Evolutionary conservation across 768 basidiomycete species (phyloP).

Genomic region (Suillus subalutaceus): DNA sequence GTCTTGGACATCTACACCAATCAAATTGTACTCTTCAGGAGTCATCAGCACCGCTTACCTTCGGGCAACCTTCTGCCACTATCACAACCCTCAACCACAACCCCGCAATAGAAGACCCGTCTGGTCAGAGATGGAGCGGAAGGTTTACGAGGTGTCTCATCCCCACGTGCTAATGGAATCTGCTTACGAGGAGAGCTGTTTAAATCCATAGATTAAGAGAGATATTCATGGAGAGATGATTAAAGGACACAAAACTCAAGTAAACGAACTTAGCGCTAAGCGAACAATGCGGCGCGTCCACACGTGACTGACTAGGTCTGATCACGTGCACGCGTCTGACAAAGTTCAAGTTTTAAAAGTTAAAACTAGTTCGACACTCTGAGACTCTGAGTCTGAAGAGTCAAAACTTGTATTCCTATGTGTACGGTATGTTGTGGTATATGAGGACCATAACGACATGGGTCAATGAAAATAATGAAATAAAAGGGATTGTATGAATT

Average conservation of each 20-base stretch:
- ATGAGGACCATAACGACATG: not conserved
- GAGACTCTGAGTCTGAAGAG: not conserved
- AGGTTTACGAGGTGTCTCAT: constrained; percentile 53
- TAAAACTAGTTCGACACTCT: not conserved
- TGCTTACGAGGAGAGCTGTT: constrained; percentile 73
- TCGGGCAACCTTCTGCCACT: constrained; percentile 68
- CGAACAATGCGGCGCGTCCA: constrained; percentile 5
- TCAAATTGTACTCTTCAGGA: constrained; percentile 14
- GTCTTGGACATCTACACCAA: constrained; percentile 69
- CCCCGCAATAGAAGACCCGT: constrained; percentile 87
- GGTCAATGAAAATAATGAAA: constrained; percentile 11
- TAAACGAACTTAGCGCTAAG: constrained; percentile 1
- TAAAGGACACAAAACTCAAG: not conserved
- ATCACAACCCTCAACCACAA: constrained; percentile 85
- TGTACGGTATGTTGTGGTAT: constrained; percentile 7
- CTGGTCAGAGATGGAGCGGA: constrained; percentile 54
- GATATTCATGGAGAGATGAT: constrained; percentile 7
- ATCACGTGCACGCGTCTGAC: constrained; percentile 6
- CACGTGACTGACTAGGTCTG: constrained; percentile 10
- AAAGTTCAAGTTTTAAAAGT: not conserved
- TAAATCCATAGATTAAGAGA: constrained; percentile 52
- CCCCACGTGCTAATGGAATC: constrained; percentile 71
- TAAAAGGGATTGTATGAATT: constrained; percentile 17
- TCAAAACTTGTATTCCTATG: not conserved
- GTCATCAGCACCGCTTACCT: constrained; percentile 44